Evolutionary conservation across 208 protist species (phyloP), one percentile per base, ranked within the genome.

Genomic region (Trypanosomatidae sp.): DNA sequence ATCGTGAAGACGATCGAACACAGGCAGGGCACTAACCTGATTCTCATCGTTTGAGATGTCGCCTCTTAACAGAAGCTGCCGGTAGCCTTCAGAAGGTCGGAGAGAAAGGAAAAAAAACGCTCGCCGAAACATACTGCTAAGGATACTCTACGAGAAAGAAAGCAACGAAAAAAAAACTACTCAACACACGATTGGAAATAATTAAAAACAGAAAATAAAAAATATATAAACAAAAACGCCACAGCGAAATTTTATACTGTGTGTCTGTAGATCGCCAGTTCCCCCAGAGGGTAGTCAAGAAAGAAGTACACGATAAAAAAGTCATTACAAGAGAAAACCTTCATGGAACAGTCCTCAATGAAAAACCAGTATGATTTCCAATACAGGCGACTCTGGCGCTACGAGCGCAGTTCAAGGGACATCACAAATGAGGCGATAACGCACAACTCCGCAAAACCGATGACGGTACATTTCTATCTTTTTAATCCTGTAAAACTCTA

Each of bases 1-100:
- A 33, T 90, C 82, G 65, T 93, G 91, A 28, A 96, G 77, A 12
- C 91, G 87, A 62, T 96, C 90, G 78, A 96, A 94, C 22, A 90
- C 83, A 49, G 87, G 86, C 44, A 96, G 73, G 0, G 91, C 85
- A 46, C 22, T 74, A 2, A 91, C 69, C 60, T 96, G 91, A 36
- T 84, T 86, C 33, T 81, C 66, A 66, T 96, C 91, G n/a, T 71
- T 66, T n/a, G 71, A 59, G 28, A 96, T 87, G 25, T 77, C 78
- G 6, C 88, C 88, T 0, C 55, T 52, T 8, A 44, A 46, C 1
- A 93, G 86, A 56, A 93, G 77, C 28, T 79, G 56, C 49, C 80
- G 60, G 70, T 96, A 96, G 33, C 82, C 85, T 62, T 85, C 79
- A 0, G 87, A 88, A 12, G 91, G 91, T 36, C 79, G 73, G 58